Evolutionary conservation across 2,329 filamentous ascomycete species (phyloP).

Genomic region (Scytalidium sp.): DNA sequence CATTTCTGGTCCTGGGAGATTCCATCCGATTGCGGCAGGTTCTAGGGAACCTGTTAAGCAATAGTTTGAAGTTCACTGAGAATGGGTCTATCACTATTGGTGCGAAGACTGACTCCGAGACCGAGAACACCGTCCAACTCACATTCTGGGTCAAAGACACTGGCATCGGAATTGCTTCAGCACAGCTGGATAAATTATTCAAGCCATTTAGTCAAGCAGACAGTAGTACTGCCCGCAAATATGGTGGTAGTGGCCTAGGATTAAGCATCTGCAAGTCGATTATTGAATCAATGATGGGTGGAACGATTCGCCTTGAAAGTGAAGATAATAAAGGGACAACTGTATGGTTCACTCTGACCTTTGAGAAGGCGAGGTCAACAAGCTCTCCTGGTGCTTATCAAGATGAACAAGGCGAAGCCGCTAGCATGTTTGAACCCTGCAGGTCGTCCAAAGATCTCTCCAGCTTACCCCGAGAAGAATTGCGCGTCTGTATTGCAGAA

Average conservation of each 20-base stretch:
- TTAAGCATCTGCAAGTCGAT: slow-evolving; percentile 93
- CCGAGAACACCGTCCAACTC: slow-evolving; percentile 65
- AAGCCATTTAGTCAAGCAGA: slow-evolving; percentile 92
- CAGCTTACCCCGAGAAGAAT: slow-evolving; percentile 67
- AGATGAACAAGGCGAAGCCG: slow-evolving; percentile 32
- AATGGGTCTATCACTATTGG: slow-evolving; percentile 82
- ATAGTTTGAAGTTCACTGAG: slow-evolving; percentile 92
- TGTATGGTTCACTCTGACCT: slow-evolving; percentile 77
- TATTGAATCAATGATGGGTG: slow-evolving; percentile 88
- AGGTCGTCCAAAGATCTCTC: slow-evolving; percentile 36
- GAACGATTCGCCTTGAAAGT: slow-evolving; percentile 79
- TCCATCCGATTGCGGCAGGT: slow-evolving; percentile 66
- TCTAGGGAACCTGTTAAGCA: slow-evolving; percentile 81
- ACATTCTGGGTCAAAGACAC: slow-evolving; percentile 88
- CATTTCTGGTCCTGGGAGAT: slow-evolving; percentile 66
- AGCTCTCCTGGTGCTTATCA: slow-evolving; percentile 53
- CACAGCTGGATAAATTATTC: slow-evolving; percentile 83
- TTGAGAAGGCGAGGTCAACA: slow-evolving; percentile 72
- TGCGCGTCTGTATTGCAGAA: slow-evolving; percentile 90
- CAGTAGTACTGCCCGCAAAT: slow-evolving; percentile 83
- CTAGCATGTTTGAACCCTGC: slow-evolving; percentile 36
- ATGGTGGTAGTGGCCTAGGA: slow-evolving; percentile 86
- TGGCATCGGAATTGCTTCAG: slow-evolving; percentile 83
- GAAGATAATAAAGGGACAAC: slow-evolving; percentile 67
- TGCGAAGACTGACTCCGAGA: slow-evolving; percentile 70